Evolutionary conservation across 768 basidiomycete genomes (phyloP), one percentile per base, ranked within the genome.

Genomic region (Serpula lacrymans): DNA sequence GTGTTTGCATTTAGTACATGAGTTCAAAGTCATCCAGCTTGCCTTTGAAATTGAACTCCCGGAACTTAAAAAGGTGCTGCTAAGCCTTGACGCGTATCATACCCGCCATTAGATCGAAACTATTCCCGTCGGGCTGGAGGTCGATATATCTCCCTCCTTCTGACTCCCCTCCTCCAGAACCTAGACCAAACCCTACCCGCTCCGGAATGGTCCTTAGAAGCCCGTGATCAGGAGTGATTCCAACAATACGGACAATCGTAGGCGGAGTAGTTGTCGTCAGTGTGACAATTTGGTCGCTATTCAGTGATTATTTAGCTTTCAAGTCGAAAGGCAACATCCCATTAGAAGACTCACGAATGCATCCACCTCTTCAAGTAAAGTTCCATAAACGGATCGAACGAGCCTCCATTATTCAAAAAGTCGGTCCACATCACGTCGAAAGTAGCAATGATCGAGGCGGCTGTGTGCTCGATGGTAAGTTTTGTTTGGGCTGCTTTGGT

Each of bases 51-150:
- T n/a, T n/a, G n/a, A n/a, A n/a, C n/a, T n/a, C n/a, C n/a, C n/a
- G n/a, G n/a, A n/a, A n/a, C n/a, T n/a, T n/a, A n/a, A n/a, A n/a
- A n/a, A n/a, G n/a, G n/a, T n/a, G n/a, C n/a, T n/a, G n/a, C 70
- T 84, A n/a, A n/a, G n/a, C n/a, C n/a, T n/a, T n/a, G n/a, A n/a
- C n/a, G n/a, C n/a, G n/a, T 50, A 95, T 94, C 60, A 95, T 58
- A 23, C 91, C 90, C 25, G 81, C 75, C 87, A 96, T 87, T 49
- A 97, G 70, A 62, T 98, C 95, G 50, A 98, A 98, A 53, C 90
- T 90, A 59, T 99, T 99, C 36, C 93, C 91, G 54, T 97, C 93
- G 2, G 96, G 96, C 58, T 96, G 96, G 14, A 99, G 63, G 62
- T 99, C 93, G 38, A 97, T 83, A 55, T 76, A 94, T 18, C 67